Conservation (phyloP, 345 rosid species). For the Citrus maxima region DNA sequence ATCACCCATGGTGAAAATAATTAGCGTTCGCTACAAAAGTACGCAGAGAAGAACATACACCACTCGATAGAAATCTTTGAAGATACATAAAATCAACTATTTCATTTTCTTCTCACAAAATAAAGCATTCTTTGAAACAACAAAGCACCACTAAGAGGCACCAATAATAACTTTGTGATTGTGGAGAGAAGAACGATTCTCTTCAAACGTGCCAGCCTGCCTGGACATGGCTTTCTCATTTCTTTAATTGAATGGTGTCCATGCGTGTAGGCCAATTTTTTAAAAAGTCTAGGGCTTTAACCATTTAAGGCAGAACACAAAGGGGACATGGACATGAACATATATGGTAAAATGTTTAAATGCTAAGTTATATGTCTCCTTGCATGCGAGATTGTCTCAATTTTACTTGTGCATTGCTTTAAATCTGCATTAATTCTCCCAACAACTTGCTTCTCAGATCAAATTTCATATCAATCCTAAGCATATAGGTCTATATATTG, state of each 20-base stretch:
- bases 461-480: background rate
- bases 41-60: background rate
- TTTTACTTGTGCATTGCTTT: background rate
- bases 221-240: background rate
- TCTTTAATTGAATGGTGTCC: background rate
- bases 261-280: background rate
- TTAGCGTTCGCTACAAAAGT: too few relatives aligned
- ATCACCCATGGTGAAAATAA: too few relatives aligned
- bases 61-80: background rate
- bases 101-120: background rate
- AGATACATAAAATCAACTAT: background rate
- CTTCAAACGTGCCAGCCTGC: background rate
- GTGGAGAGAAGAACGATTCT: background rate
- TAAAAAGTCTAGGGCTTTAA: background rate
- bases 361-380: background rate
- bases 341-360: background rate
- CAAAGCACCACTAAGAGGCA: background rate
- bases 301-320: slow-evolving; percentile 1
- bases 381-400: background rate
- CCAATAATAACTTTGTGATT: background rate
- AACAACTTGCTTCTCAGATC: slow-evolving; percentile 1
- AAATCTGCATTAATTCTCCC: background rate
- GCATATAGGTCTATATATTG: background rate
- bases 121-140: too few relatives aligned
- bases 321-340: slow-evolving; percentile 11